phyloP scores from a whole-genome alignment of 2,329 filamentous ascomycete genomes.

The Lasiodiplodia citricola region DNA sequence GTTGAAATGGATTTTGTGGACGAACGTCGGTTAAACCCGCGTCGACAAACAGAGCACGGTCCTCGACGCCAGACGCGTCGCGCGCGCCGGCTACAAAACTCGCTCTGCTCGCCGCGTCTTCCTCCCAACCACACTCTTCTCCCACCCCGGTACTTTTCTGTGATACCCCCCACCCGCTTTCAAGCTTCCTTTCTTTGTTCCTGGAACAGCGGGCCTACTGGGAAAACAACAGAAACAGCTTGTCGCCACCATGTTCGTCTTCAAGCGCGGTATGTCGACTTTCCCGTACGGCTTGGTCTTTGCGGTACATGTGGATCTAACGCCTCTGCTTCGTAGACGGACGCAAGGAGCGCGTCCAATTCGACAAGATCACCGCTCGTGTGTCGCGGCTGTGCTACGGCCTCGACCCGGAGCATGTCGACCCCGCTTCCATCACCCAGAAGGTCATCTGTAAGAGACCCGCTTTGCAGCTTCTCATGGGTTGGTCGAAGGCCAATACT shows the following conservation, averaged over 20 bases:
- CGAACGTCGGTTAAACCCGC: neutral
- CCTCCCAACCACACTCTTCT: conserved; percentile 7
- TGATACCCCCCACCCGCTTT: conserved; percentile 25
- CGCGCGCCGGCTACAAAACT: conserved; percentile 23
- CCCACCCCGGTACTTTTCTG: neutral
- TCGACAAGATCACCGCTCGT: conserved; percentile 99
- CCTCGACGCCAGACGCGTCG: conserved; percentile 23
- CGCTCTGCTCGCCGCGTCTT: conserved; percentile 16
- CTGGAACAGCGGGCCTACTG: conserved; percentile 12
- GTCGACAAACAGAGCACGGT: conserved; percentile 11
- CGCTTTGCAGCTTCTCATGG: neutral
- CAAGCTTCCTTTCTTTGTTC: neutral
- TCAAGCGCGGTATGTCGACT: conserved; percentile 47
- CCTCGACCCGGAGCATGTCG: conserved; percentile 92
- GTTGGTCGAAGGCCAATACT: neutral
- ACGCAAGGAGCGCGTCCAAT: conserved; percentile 99
- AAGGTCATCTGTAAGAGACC: conserved; percentile 77
- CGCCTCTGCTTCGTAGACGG: conserved; percentile 68
- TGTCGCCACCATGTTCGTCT: conserved; percentile 43
- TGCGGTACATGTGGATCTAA: neutral
- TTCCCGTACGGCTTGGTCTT: conserved; percentile 20
- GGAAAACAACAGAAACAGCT: conserved; percentile 12
- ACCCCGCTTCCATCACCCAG: conserved; percentile 96
- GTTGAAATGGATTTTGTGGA: neutral
- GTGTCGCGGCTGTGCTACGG: conserved; percentile 98